Evolutionary conservation across 768 basidiomycete species (phyloP).

Genomic region (Phylloporus sp.): DNA sequence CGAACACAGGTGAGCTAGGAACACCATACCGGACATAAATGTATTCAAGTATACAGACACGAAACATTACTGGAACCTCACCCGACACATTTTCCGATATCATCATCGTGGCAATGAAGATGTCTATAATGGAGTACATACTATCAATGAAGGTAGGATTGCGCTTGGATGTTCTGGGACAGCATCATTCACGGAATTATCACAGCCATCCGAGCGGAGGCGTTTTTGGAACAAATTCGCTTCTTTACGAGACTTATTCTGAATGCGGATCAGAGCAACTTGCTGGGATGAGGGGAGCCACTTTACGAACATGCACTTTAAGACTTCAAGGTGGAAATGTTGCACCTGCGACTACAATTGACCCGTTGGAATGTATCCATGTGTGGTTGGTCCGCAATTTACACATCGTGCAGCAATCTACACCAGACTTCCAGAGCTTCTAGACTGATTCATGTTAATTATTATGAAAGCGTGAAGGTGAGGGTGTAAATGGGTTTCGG

Average conservation of each 20-base stretch:
- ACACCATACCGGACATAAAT: constrained; percentile 16
- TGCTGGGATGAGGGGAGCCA: not conserved
- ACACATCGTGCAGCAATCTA: too few species aligned
- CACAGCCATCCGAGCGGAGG: not conserved
- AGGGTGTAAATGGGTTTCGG: too few species aligned
- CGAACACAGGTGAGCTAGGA: constrained; percentile 21
- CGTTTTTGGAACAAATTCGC: not conserved
- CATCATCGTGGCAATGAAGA: not conserved
- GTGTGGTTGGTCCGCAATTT: too few species aligned
- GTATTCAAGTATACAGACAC: not conserved
- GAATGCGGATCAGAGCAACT: not conserved
- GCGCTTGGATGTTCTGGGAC: not conserved
- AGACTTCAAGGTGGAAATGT: too few species aligned
- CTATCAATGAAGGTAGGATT: not conserved
- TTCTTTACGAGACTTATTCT: not conserved
- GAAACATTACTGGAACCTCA: constrained; percentile 7
- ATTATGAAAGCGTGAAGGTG: too few species aligned
- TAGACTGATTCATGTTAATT: too few species aligned
- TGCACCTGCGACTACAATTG: too few species aligned
- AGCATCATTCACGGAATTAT: not conserved
- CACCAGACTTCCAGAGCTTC: too few species aligned
- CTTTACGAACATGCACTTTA: too few species aligned
- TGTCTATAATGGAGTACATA: not conserved
- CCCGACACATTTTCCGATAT: constrained; percentile 38
- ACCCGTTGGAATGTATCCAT: too few species aligned